Conservation (phyloP, 2,329 filamentous ascomycete genomes). For the Macroventuria anomochaeta region DNA sequence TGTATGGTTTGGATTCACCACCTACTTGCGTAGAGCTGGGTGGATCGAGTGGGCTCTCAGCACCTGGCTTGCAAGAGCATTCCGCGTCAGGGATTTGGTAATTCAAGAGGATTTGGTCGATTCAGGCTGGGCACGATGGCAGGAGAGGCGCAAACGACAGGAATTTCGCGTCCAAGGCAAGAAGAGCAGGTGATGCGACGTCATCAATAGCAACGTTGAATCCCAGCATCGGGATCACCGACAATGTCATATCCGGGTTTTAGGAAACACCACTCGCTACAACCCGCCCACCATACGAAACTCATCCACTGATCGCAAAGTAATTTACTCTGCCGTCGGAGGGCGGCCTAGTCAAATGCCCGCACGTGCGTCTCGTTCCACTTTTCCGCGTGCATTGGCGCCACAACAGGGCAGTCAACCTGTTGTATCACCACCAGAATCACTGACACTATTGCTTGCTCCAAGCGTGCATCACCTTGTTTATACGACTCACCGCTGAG, state of each 20-base stretch:
- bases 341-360: neutral
- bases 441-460: constrained; percentile 1
- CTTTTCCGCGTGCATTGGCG: neutral
- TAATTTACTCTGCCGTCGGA: neutral
- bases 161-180: constrained; percentile 28
- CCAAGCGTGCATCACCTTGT: neutral
- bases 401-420: neutral
- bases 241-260: neutral
- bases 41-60: constrained; percentile 76
- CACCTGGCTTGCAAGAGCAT: constrained; percentile 65
- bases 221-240: neutral
- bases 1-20: constrained; percentile 79
- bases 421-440: neutral
- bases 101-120: constrained; percentile 88
- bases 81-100: constrained; percentile 82
- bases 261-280: neutral
- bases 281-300: neutral
- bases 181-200: constrained; percentile 11
- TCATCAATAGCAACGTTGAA: neutral
- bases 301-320: neutral
- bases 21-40: constrained; percentile 69
- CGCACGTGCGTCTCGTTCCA: neutral
- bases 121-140: constrained; percentile 94
- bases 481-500: too few species aligned
- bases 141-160: constrained; percentile 56